A percentile compares a stretch with the other conserved stretches of the same genome.
Evolutionary conservation across 1,139 yeast species (phyloP).

Genomic region (Cylindricascospora bacillispora): DNA sequence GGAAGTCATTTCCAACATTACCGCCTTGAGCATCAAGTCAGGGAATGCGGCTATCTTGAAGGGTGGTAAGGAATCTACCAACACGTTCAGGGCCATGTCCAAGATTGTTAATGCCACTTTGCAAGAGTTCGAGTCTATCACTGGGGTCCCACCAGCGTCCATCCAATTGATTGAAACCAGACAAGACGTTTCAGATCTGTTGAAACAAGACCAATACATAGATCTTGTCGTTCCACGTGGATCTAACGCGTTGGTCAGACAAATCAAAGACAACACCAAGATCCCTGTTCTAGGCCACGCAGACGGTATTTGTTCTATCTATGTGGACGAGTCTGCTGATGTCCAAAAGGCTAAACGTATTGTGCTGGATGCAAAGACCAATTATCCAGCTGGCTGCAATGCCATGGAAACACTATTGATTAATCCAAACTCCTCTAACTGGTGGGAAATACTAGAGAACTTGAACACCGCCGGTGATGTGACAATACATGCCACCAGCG

Average conservation of each 20-base stretch:
- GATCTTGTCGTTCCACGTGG: constrained; percentile 97
- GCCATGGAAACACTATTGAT: constrained; percentile 82
- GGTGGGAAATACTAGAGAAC: constrained; percentile 34
- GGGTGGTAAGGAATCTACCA: constrained; percentile 88
- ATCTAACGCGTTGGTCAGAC: constrained; percentile 76
- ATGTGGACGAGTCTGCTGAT: constrained; percentile 66
- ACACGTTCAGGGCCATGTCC: constrained; percentile 79
- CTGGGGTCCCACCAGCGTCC: constrained; percentile 66
- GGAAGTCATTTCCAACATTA: constrained; percentile 94
- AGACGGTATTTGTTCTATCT: constrained; percentile 90
- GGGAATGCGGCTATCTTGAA: constrained; percentile 93
- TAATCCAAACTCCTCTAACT: constrained; percentile 37
- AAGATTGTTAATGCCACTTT: constrained; percentile 53
- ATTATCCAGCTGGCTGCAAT: constrained; percentile 97
- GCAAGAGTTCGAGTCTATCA: constrained; percentile 29
- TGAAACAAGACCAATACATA: constrained; percentile 76
- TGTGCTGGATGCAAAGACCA: constrained; percentile 78
- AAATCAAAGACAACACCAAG: constrained; percentile 74
- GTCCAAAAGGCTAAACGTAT: constrained; percentile 61
- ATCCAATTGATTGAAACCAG: constrained; percentile 81
- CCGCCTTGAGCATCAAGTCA: constrained; percentile 89
- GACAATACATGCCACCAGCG: constrained; percentile 53
- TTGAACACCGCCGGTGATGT: constrained; percentile 55
- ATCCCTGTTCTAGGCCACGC: constrained; percentile 98
- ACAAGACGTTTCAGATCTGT: constrained; percentile 74